Percentiles rank a stretch among this genome's conserved stretches.
phyloP scores from a whole-genome alignment of 164 flowering plant species.

The Macadamia integrifolia region DNA sequence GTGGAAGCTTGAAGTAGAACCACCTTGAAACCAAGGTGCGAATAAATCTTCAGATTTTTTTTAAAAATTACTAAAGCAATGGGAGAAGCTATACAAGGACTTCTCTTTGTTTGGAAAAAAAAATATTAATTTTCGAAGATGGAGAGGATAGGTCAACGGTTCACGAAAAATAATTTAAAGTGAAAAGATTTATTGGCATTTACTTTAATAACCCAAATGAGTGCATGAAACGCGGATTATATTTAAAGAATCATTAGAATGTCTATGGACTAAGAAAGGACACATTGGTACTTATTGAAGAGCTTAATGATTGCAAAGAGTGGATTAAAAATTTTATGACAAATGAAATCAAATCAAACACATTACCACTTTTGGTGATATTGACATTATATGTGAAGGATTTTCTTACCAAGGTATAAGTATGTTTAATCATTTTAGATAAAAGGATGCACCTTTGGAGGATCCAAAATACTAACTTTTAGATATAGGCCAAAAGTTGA shows the following conservation, averaged over 20 bases:
- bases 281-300: slow-evolving; percentile 56
- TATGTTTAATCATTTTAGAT: slow-evolving; percentile 76
- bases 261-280: slow-evolving; percentile 50
- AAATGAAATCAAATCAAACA: slow-evolving; percentile 34
- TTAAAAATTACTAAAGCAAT: slow-evolving; percentile 55
- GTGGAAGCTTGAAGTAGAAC: slow-evolving; percentile 36
- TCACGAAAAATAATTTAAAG: slow-evolving; percentile 49
- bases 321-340: slow-evolving; percentile 45
- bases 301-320: slow-evolving; percentile 44
- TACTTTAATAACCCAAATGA: slow-evolving; percentile 62
- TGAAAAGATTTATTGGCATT: slow-evolving; percentile 43
- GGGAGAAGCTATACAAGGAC: neutral
- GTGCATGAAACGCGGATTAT: slow-evolving; percentile 24
- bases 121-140: slow-evolving; percentile 5
- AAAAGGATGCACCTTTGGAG: slow-evolving; percentile 38
- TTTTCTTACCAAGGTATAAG: slow-evolving; percentile 95
- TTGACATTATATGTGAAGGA: slow-evolving; percentile 84
- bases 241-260: slow-evolving; percentile 72
- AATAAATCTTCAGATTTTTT: slow-evolving; percentile 50
- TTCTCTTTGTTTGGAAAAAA: neutral
- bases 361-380: slow-evolving; percentile 70
- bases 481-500: slow-evolving; percentile 59
- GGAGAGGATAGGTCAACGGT: slow-evolving; percentile 1
- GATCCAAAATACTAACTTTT: slow-evolving; percentile 71
- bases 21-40: slow-evolving; percentile 87